A percentile compares a stretch with the other conserved stretches of the same genome.
phyloP scores from a whole-genome alignment of 2,329 filamentous ascomycete species.

The Colletotrichum nymphaeae region DNA sequence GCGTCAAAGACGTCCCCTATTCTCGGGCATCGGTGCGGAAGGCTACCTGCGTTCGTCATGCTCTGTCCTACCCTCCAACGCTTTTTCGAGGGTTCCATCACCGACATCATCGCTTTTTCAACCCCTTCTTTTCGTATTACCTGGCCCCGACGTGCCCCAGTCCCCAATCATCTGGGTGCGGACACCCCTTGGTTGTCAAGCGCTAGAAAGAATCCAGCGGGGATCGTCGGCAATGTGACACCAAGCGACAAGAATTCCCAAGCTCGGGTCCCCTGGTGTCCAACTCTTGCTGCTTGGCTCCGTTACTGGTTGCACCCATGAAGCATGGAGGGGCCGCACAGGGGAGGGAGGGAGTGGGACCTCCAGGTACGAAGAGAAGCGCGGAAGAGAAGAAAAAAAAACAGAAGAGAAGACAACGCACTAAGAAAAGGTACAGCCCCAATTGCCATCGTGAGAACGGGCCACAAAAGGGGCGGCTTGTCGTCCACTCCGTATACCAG shows the following conservation, averaged over 20 bases:
- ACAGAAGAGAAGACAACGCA: slow-evolving; percentile 21
- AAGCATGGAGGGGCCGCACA: slow-evolving; percentile 12
- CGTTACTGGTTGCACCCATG: slow-evolving; percentile 33
- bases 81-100: slow-evolving; percentile 25
- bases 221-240: slow-evolving; percentile 35
- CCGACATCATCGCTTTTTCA: slow-evolving; percentile 33
- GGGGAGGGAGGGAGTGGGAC: slow-evolving; percentile 8
- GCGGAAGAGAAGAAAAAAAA: slow-evolving; percentile 7
- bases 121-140: slow-evolving; percentile 35
- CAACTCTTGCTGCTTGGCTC: slow-evolving; percentile 32
- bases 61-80: not conserved
- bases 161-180: slow-evolving; percentile 23
- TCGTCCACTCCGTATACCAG: slow-evolving; percentile 26
- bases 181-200: slow-evolving; percentile 32
- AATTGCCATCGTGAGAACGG: slow-evolving; percentile 33
- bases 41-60: slow-evolving; percentile 30
- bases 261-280: slow-evolving; percentile 26
- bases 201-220: slow-evolving; percentile 34
- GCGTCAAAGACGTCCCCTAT: slow-evolving; percentile 14
- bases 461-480: slow-evolving; percentile 28
- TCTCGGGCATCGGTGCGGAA: slow-evolving; percentile 18
- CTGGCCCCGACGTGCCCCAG: slow-evolving; percentile 11
- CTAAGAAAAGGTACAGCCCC: slow-evolving; percentile 36
- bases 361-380: slow-evolving; percentile 30
- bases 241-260: slow-evolving; percentile 30